Base-by-base conservation (phyloP, 1,284 basidiomycete genomes). In the Mycena sp. region DNA sequence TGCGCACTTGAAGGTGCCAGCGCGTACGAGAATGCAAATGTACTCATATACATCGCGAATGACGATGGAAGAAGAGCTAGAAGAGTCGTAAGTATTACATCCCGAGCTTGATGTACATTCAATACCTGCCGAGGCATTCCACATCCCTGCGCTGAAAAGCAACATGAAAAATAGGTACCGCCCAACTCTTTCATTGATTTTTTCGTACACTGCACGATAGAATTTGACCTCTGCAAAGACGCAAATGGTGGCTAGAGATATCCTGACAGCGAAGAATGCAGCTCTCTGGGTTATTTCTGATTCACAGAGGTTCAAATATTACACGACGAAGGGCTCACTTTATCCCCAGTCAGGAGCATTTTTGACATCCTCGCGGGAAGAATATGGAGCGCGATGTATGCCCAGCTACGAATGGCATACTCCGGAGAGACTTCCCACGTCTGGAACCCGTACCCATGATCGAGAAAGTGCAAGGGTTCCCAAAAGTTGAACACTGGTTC, bases 361-460 rank as follows among this genome's bases (percentile, higher is more conserved):
- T 73, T 65, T 21, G 79, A 79, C 25, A 86, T 51, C 50, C 75
- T 80, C 43, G 85, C 82, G n/a, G 89, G 85, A 23, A 89, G 71
- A 46, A 87, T 73, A 78, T 96, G 94, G 16, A 96, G 73, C 35
- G 94, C 74, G 61, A 97, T 86, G 76, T 99, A 99, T 10, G 94
- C 88, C 95, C 96, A 99, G 67, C 94, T 96, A 64, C 98, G 84
- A 67, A 99, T 91, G 6, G 95, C 90, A 74, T 92, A 98, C 60
- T 87, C 79, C 6, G 98, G 96, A 11, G 96, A 94, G 7, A 94
- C 90, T 75, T 99, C 98, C 98, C 98, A 99, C 1, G 98, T 99
- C 78, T 99, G 96, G 77, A 99, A 99, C 7, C 93, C 95, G 69
- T 89, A 82, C 29, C 93, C 93, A 67, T 89, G 82, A 67, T 89